phyloP scores from a whole-genome alignment of 2,329 filamentous ascomycete genomes.

The Helotiales sp. region DNA sequence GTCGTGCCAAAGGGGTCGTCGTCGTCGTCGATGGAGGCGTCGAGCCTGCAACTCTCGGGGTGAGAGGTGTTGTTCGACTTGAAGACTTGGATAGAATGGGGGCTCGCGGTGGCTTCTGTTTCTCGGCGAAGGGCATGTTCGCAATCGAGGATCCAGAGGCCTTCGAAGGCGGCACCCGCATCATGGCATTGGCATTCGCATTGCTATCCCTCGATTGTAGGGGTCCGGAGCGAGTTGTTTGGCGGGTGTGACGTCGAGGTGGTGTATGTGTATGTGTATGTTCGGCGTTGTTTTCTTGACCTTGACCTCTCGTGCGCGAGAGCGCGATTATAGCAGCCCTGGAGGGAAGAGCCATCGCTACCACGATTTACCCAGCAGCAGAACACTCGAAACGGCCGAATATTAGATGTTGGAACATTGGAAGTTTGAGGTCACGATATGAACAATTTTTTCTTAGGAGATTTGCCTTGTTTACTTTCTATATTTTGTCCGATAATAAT shows the following conservation, averaged over 20 bases:
- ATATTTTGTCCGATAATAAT: neutral
- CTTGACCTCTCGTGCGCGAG: neutral
- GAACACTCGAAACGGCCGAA: neutral
- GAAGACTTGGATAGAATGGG: constrained; percentile 63
- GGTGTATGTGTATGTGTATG: constrained; percentile 5
- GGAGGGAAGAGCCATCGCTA: too few species aligned
- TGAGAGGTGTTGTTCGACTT: constrained; percentile 53
- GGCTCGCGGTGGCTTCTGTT: constrained; percentile 50
- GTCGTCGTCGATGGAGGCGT: constrained; percentile 25
- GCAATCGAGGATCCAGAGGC: constrained; percentile 31
- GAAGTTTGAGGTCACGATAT: neutral
- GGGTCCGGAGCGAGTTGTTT: constrained; percentile 19
- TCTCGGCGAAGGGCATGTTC: constrained; percentile 50
- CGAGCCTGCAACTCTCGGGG: constrained; percentile 54
- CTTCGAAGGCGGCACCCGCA: constrained; percentile 40
- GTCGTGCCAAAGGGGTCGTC: constrained; percentile 40
- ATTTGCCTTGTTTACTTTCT: neutral
- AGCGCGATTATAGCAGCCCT: neutral
- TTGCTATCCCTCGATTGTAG: constrained; percentile 37
- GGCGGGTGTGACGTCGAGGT: constrained; percentile 8
- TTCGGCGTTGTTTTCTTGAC: neutral
- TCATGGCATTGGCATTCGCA: constrained; percentile 48
- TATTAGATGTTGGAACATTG: neutral
- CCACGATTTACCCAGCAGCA: too few species aligned
- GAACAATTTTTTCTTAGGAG: neutral